Evolutionary conservation across 108 stramenopile species (phyloP).

Genomic region (Nitzschia inconspicua): DNA sequence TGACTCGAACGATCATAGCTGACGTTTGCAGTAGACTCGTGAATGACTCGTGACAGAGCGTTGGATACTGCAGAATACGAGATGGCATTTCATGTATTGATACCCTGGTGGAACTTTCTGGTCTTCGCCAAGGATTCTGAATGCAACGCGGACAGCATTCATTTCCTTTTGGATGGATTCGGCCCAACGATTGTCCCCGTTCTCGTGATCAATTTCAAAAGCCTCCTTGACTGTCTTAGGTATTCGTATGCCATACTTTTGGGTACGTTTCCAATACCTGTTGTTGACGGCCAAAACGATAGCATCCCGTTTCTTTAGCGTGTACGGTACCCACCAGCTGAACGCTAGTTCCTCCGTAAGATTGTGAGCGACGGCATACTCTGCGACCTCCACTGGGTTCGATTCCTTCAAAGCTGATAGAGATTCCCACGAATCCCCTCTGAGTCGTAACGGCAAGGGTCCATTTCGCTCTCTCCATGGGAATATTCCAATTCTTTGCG

Average conservation of each 20-base stretch:
- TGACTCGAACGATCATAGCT: no score
- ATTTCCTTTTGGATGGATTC: conserved; percentile 41
- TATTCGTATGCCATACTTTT: conserved; percentile 36
- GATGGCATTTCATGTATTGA: conserved; percentile 17
- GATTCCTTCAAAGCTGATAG: conserved; percentile 36
- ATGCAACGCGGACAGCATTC: conserved; percentile 10
- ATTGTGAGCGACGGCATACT: conserved; percentile 17
- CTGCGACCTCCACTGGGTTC: conserved; percentile 33
- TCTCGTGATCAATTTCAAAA: conserved; percentile 24
- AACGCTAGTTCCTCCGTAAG: conserved; percentile 40
- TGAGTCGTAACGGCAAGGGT: conserved; percentile 26
- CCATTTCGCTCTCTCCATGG: conserved; percentile 18
- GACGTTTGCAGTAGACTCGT: no score
- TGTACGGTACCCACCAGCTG: conserved; percentile 42
- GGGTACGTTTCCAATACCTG: conserved; percentile 41
- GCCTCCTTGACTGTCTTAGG: conserved; percentile 37
- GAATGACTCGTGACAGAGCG: no score
- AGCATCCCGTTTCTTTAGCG: background rate
- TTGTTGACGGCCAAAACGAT: conserved; percentile 34
- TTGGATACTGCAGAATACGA: no score
- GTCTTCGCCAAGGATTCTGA: background rate
- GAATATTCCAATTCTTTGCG: conserved; percentile 16
- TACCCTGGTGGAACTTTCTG: background rate
- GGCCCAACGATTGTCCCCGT: conserved; percentile 25
- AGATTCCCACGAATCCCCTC: conserved; percentile 22